Evolutionary conservation across 1,139 yeast genomes (phyloP).

Genomic region (Debaryomyces coudertii): DNA sequence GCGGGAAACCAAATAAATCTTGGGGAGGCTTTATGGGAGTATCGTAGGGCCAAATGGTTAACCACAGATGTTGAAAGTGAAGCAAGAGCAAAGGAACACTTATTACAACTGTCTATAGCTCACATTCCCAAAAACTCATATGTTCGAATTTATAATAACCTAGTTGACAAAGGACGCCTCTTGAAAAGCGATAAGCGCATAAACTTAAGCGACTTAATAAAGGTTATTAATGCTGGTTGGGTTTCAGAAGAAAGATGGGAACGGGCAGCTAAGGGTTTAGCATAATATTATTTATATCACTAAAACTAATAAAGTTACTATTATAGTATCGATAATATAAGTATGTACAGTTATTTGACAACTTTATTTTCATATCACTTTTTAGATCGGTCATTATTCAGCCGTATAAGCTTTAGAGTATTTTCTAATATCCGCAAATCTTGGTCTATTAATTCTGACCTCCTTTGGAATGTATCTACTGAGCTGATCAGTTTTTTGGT

Average conservation of each 20-base stretch:
- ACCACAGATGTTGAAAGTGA: conserved; percentile 15
- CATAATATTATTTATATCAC: conserved; percentile 20
- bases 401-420: conserved; percentile 26
- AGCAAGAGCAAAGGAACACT: conserved; percentile 20
- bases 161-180: conserved; percentile 60
- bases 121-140: conserved; percentile 53
- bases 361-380: neutral
- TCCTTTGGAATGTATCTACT: conserved; percentile 39
- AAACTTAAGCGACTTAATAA: conserved; percentile 61
- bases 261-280: conserved; percentile 51
- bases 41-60: conserved; percentile 63
- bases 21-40: conserved; percentile 63
- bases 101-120: conserved; percentile 32
- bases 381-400: conserved; percentile 10
- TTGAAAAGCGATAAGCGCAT: conserved; percentile 54
- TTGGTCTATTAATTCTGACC: conserved; percentile 48
- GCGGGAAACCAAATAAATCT: conserved; percentile 18
- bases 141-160: conserved; percentile 55
- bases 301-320: neutral
- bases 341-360: conserved; percentile 14
- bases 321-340: conserved; percentile 1
- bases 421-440: conserved; percentile 51
- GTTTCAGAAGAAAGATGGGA: conserved; percentile 66
- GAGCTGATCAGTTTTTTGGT: neutral
- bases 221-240: conserved; percentile 73